Evolutionary conservation across 2,329 filamentous ascomycete species (phyloP).

Genomic region (Phoma sp.): DNA sequence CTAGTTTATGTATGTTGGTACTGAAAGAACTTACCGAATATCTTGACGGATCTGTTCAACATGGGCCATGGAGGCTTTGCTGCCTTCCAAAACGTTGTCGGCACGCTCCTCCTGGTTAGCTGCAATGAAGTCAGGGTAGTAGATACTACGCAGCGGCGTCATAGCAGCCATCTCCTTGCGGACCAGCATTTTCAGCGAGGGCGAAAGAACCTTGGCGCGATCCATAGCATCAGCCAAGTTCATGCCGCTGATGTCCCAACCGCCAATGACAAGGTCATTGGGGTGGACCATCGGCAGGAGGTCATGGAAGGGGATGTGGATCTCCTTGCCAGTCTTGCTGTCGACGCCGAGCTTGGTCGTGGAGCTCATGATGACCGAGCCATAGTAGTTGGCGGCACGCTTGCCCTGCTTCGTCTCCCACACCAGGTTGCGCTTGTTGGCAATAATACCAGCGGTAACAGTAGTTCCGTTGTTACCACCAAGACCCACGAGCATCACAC

Average conservation of each 20-base stretch:
- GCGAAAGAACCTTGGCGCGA: conserved; percentile 91
- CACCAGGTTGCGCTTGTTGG: conserved; percentile 82
- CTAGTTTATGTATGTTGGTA: not conserved
- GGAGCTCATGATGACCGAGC: conserved; percentile 95
- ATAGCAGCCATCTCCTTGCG: conserved; percentile 92
- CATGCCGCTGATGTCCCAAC: conserved; percentile 96
- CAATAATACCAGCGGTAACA: conserved; percentile 95
- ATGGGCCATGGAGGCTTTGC: conserved; percentile 84
- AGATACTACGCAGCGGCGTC: conserved; percentile 90
- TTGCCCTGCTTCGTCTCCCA: conserved; percentile 95
- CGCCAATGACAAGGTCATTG: conserved; percentile 92
- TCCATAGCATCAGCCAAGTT: conserved; percentile 94
- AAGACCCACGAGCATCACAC: conserved; percentile 97
- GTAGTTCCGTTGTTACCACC: conserved; percentile 99
- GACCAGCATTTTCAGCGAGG: conserved; percentile 87
- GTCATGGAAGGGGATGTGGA: conserved; percentile 96
- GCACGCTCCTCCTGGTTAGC: conserved; percentile 97
- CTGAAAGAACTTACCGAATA: conserved; percentile 69
- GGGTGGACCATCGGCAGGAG: conserved; percentile 97
- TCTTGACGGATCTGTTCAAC: conserved; percentile 93
- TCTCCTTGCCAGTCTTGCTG: conserved; percentile 80
- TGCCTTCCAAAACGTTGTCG: conserved; percentile 85
- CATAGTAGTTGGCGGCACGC: conserved; percentile 93
- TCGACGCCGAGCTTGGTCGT: conserved; percentile 96
- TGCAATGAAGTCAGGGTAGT: conserved; percentile 99